phyloP scores from a whole-genome alignment of 2,329 filamentous ascomycete species.

The Triangularia verruculosa region DNA sequence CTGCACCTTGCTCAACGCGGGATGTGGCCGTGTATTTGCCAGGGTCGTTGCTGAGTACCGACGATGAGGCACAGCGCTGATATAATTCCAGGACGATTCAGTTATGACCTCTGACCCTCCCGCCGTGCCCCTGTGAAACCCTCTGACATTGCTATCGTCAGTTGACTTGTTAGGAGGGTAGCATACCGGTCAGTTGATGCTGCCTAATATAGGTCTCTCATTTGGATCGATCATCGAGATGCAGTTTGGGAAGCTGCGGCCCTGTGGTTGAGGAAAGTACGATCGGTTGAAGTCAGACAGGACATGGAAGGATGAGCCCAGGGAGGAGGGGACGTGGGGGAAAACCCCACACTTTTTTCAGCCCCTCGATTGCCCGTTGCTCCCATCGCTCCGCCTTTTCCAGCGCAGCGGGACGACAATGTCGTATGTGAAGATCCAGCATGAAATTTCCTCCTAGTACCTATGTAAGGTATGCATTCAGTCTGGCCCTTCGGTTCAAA shows the following conservation, averaged over 20 bases:
- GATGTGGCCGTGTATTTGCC: conserved; percentile 7
- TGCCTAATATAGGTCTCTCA: background rate
- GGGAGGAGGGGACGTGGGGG: conserved; percentile 16
- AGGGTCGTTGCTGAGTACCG: background rate
- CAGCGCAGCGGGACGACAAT: conserved; percentile 4
- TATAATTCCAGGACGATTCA: background rate
- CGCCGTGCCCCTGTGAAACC: background rate
- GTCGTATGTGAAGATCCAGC: background rate
- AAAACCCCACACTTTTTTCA: conserved; percentile 10
- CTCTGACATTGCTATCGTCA: background rate
- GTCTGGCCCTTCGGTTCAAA: background rate
- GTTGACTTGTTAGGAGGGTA: background rate
- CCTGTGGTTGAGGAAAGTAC: background rate
- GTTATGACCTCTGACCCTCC: background rate
- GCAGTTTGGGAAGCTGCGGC: background rate
- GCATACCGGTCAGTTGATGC: background rate
- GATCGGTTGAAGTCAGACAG: conserved; percentile 13
- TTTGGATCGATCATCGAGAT: background rate
- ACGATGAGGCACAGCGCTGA: background rate
- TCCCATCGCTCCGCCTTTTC: conserved; percentile 1
- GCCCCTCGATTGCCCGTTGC: conserved; percentile 7
- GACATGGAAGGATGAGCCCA: background rate
- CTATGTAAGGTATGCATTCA: background rate
- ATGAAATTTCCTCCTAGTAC: background rate
- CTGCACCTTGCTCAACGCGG: conserved; percentile 15